Evolutionary conservation across 305 asterid genomes (phyloP).

Genomic region (Salvia sclarea): DNA sequence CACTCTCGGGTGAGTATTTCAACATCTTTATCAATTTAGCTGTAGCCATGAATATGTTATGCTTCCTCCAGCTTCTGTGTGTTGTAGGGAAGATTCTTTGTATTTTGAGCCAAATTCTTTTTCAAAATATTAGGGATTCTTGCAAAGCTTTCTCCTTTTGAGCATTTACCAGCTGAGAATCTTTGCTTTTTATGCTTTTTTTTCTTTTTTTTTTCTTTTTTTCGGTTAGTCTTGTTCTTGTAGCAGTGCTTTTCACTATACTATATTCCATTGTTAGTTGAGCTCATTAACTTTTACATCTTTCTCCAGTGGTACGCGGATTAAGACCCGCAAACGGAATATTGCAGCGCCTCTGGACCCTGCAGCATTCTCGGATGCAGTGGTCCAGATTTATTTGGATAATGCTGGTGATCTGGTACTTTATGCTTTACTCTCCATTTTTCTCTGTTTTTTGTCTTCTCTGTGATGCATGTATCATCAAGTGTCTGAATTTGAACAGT

Average conservation of each 20-base stretch:
- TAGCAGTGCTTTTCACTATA: slow-evolving; percentile 1
- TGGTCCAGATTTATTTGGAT: slow-evolving; percentile 99
- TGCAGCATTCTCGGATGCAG: slow-evolving; percentile 99
- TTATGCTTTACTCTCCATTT: neutral
- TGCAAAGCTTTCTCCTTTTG: neutral
- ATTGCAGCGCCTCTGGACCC: slow-evolving; percentile 99
- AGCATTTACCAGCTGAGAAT: neutral
- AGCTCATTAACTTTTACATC: neutral
- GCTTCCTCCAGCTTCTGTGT: slow-evolving; percentile 1
- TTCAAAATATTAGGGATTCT: neutral
- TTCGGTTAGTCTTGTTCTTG: neutral
- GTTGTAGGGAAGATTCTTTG: slow-evolving; percentile 3
- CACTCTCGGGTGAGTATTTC: slow-evolving; percentile 91
- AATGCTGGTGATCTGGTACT: slow-evolving; percentile 99
- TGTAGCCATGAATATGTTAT: neutral
- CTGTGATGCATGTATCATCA: slow-evolving; percentile 14
- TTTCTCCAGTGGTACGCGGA: slow-evolving; percentile 95
- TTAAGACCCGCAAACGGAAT: slow-evolving; percentile 99
- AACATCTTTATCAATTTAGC: slow-evolving; percentile 4
- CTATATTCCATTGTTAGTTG: neutral
- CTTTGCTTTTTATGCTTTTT: neutral
- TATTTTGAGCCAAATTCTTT: neutral
- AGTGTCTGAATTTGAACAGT: neutral
- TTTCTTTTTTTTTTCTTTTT: neutral
- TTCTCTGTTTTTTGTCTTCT: slow-evolving; percentile 10